Conservation (phyloP, 257 asterid species). For the Lithospermum erythrorhizon region DNA sequence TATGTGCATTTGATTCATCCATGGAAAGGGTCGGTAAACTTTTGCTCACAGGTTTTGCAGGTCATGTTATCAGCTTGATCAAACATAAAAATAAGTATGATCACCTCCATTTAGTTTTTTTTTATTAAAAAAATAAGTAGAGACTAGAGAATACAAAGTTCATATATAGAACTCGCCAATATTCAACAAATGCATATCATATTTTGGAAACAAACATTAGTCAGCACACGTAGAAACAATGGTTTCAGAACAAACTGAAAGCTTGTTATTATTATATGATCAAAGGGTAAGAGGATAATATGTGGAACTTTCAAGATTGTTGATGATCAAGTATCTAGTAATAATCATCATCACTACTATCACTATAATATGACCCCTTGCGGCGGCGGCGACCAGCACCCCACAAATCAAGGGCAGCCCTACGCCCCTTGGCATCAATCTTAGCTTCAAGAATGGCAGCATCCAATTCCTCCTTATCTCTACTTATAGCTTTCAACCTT, state of each 20-base stretch:
- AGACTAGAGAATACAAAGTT: no score
- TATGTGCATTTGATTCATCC: no score
- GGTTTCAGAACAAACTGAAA: not conserved
- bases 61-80: no score
- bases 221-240: not conserved
- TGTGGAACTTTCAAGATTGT: no score
- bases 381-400: not conserved
- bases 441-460: not conserved
- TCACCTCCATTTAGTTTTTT: no score
- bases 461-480: not conserved
- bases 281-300: no score
- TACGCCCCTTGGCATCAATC: not conserved
- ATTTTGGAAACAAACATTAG: not conserved
- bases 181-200: no score
- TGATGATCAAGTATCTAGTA: not conserved
- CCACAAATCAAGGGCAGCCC: not conserved
- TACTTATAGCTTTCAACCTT: not conserved
- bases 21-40: no score
- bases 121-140: no score
- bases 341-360: not conserved
- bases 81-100: no score
- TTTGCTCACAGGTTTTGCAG: no score
- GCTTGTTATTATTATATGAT: not conserved
- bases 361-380: not conserved
- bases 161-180: no score